Conservation (phyloP, 352 stramenopile genomes). For the Phytophthora constricta region DNA sequence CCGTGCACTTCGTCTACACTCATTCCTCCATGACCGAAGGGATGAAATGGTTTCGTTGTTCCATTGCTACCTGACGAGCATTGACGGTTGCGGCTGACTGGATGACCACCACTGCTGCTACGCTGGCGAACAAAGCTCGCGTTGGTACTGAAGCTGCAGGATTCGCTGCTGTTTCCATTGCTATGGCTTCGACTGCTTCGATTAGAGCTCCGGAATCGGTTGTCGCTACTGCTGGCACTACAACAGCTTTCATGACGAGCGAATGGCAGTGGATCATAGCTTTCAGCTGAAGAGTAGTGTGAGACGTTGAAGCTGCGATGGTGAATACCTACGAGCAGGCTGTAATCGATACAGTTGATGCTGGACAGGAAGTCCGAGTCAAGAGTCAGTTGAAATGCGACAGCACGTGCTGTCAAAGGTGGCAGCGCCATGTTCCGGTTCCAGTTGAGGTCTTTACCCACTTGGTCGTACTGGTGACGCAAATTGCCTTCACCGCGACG, state of each 20-base stretch:
- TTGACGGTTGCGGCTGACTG: constrained; percentile 12
- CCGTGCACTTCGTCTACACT: constrained; percentile 88
- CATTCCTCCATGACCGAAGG: constrained; percentile 63
- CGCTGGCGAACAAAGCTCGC: constrained; percentile 35
- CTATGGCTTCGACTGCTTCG: constrained; percentile 28
- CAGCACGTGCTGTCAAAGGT: constrained; percentile 52
- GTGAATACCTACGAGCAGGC: constrained; percentile 93
- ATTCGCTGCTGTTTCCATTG: constrained; percentile 26
- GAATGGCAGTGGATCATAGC: constrained; percentile 42
- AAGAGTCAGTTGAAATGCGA: constrained; percentile 74
- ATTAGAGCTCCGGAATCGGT: constrained; percentile 23
- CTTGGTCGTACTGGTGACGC: constrained; percentile 80
- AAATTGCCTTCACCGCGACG: constrained; percentile 68
- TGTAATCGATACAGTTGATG: constrained; percentile 97
- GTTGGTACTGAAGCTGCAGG: constrained; percentile 28
- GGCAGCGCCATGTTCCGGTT: constrained; percentile 82
- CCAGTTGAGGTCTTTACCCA: constrained; percentile 87
- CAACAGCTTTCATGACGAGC: constrained; percentile 32
- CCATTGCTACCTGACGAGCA: constrained; percentile 36
- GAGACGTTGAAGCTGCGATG: constrained; percentile 89
- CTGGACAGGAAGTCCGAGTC: constrained; percentile 92
- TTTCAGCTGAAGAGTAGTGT: constrained; percentile 66
- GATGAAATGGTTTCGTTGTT: constrained; percentile 49
- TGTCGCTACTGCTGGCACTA: constrained; percentile 22
- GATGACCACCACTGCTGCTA: constrained; percentile 39